Evolutionary conservation across 805 yeast genomes (phyloP).

Genomic region (Saccharomycopsis guyanensis): DNA sequence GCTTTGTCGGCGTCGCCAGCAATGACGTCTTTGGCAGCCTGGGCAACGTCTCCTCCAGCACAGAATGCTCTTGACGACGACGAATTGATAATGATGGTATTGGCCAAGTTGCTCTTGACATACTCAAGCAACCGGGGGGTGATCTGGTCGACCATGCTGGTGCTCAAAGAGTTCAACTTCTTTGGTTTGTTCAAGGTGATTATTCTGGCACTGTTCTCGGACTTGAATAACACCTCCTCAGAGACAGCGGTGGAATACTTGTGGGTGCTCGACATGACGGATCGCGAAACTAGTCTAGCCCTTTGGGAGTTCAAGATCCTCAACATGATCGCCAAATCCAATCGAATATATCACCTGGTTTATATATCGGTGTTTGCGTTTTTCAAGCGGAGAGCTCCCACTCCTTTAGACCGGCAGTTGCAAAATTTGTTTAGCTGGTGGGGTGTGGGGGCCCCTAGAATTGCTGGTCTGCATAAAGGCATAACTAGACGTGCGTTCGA

Average conservation of each 20-base stretch:
- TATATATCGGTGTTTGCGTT: too few relatives aligned
- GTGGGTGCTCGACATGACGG: neutral
- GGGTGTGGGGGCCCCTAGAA: too few relatives aligned
- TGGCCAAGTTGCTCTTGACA: slow-evolving; percentile 54
- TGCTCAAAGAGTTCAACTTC: slow-evolving; percentile 79
- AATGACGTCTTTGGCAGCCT: slow-evolving; percentile 56
- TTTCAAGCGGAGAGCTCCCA: too few relatives aligned
- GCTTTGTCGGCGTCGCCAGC: slow-evolving; percentile 41
- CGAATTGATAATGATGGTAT: slow-evolving; percentile 62
- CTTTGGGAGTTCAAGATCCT: neutral
- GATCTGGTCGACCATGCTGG: slow-evolving; percentile 66
- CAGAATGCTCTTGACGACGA: slow-evolving; percentile 64
- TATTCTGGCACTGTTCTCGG: slow-evolving; percentile 59
- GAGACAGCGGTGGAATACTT: neutral
- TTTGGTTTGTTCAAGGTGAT: slow-evolving; percentile 70
- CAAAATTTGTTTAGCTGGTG: too few relatives aligned
- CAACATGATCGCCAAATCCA: too few relatives aligned
- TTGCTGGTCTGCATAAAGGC: too few relatives aligned
- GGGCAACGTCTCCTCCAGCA: slow-evolving; percentile 95
- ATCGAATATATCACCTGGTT: too few relatives aligned
- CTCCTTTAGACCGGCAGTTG: too few relatives aligned
- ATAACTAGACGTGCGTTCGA: too few relatives aligned
- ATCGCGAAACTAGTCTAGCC: neutral
- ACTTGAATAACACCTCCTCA: slow-evolving; percentile 33
- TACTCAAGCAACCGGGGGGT: slow-evolving; percentile 71